Conservation (phyloP, 2,329 filamentous ascomycete genomes). For the Colletotrichum orbiculare region DNA sequence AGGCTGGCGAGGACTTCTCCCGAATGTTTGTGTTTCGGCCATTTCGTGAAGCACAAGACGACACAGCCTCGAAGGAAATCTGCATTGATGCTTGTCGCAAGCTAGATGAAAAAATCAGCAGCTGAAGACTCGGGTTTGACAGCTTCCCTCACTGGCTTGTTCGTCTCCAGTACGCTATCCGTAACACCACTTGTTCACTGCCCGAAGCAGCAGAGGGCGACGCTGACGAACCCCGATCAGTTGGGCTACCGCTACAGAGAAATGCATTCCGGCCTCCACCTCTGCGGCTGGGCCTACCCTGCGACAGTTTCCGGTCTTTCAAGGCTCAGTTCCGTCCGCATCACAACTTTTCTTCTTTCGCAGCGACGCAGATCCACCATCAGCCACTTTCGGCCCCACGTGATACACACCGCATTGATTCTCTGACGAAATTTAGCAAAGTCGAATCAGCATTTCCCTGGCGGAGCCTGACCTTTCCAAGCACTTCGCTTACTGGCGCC, state of each 20-base stretch:
- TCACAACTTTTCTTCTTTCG: slow-evolving; percentile 34
- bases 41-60: too few relatives aligned
- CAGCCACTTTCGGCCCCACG: slow-evolving; percentile 33
- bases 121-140: too few relatives aligned
- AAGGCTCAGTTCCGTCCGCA: slow-evolving; percentile 30
- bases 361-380: slow-evolving; percentile 18
- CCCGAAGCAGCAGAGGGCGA: too few relatives aligned
- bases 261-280: slow-evolving; percentile 6
- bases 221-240: slow-evolving; percentile 17
- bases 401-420: slow-evolving; percentile 36
- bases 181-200: too few relatives aligned
- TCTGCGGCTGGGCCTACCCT: slow-evolving; percentile 24
- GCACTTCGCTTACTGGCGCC: not conserved
- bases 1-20: slow-evolving; percentile 24
- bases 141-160: too few relatives aligned
- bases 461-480: not conserved
- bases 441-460: slow-evolving; percentile 27
- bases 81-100: too few relatives aligned
- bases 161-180: too few relatives aligned
- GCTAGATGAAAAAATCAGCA: too few relatives aligned
- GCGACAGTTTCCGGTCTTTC: slow-evolving; percentile 26
- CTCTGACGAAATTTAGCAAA: slow-evolving; percentile 21
- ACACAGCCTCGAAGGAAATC: too few relatives aligned
- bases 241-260: slow-evolving; percentile 23
- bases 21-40: slow-evolving; percentile 5